A percentile compares a stretch with the other conserved stretches of the same genome.
Evolutionary conservation across 257 asterid species (phyloP).

Genomic region (Solanum verrucosum): DNA sequence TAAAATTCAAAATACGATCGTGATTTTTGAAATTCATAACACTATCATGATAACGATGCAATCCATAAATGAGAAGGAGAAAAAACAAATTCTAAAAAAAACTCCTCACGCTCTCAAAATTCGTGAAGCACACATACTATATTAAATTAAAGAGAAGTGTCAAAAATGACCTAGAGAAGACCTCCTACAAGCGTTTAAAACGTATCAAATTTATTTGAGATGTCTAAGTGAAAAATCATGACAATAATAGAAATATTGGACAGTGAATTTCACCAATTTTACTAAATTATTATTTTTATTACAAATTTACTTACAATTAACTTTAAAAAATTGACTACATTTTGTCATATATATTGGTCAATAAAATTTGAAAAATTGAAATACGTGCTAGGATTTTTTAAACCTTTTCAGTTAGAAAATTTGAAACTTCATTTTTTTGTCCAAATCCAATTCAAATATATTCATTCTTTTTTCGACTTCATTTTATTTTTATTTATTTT

Average conservation of each 20-base stretch:
- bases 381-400: not conserved
- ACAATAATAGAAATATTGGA: too few species aligned
- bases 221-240: not conserved
- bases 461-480: not conserved
- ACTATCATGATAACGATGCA: not conserved
- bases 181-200: too few species aligned
- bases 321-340: not conserved
- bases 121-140: not conserved
- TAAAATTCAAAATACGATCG: not conserved
- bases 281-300: not conserved
- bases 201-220: too few species aligned
- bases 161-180: accelerated
- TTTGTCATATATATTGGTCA: not conserved
- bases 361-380: not conserved
- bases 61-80: not conserved
- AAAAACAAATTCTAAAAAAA: not conserved
- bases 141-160: not conserved
- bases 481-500: not conserved
- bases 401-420: not conserved
- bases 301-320: not conserved
- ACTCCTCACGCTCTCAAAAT: not conserved
- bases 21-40: not conserved
- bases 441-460: not conserved
- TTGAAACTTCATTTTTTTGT: not conserved
- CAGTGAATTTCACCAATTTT: accelerated